Base-by-base conservation (phyloP, 305 asterid genomes). In the Caryopteris hybrid region DNA sequence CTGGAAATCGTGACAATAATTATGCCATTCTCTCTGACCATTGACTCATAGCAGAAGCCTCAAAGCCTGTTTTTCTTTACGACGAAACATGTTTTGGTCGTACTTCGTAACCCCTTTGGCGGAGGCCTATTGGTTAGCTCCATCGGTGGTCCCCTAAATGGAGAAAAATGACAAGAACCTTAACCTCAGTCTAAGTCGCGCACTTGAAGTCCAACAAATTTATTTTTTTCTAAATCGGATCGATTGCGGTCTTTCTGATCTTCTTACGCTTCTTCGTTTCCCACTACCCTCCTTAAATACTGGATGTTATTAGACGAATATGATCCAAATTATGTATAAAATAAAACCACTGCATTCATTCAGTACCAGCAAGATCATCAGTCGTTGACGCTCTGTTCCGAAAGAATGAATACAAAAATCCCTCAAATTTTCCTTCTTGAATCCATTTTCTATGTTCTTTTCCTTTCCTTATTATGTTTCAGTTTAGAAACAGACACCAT, bases 401-500 rank as follows among this genome's bases (percentile, higher is more conserved):
- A 3, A 6, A 50, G 12, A 48, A 71, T 18, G 39, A 31, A 16
- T 6, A 23, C 48, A 7, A 25, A 66, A 66, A 46, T 38, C 63
- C 4, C 17, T 17, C 4, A 27, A 3, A 20, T 62, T 23, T 14
- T 41, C 14, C 3, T 43, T 33, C 52, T 48, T 58, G 38, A 36
- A 8, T 71, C 8, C 48, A 0, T 61, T 13, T 8, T 51, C 66
- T 34, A 34, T 16, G n/a, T 55, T 0, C 6, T 54, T 5, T 23
- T 33, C 70, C 8, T 48, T 50, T 48, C 71, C 12, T 22, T 22
- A 4, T 31, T 45, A 10, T 23, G 71, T 21, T 66, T 51, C 12
- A 65, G 55, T 48, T 29, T 59, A 20, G 41, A 78, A 53, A 65
- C 82, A 54, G 79, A 61, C 62, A 65, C 74, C 11, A 46, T 78